Evolutionary conservation across 2,329 filamentous ascomycete genomes (phyloP).

Genomic region (Immersiporthe knoxdaviesiana): DNA sequence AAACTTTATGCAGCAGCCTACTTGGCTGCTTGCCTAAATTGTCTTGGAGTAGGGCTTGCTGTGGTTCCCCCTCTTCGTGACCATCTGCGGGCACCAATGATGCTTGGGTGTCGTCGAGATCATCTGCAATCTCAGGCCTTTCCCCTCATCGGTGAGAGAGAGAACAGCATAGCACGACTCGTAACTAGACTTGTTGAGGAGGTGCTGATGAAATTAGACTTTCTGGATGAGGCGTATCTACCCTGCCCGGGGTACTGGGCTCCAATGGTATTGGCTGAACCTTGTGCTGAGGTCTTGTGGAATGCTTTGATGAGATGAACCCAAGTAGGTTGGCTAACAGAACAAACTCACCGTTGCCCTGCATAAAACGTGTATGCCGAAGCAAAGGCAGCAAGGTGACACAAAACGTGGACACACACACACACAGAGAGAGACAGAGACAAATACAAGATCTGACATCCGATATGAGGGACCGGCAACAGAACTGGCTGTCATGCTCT

Average conservation of each 20-base stretch:
- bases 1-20: background rate
- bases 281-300: background rate
- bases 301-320: background rate
- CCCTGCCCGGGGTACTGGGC: slow-evolving; percentile 13
- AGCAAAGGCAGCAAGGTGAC: background rate
- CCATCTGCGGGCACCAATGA: slow-evolving; percentile 31
- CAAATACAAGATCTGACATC: background rate
- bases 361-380: no score
- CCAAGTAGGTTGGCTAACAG: no score
- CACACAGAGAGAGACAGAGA: no score
- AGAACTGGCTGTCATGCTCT: background rate
- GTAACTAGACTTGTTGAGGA: background rate
- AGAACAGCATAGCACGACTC: background rate
- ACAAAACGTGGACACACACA: no score
- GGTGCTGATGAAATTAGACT: slow-evolving; percentile 3
- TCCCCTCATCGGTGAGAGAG: background rate
- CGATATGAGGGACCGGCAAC: background rate
- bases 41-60: slow-evolving; percentile 7
- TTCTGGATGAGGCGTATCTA: slow-evolving; percentile 16
- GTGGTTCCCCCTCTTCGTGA: slow-evolving; percentile 24
- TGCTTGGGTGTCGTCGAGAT: slow-evolving; percentile 15
- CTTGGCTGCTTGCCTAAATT: slow-evolving; percentile 10
- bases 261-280: slow-evolving; percentile 11
- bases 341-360: background rate
- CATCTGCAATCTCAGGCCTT: slow-evolving; percentile 25